Percentiles rank a stretch among this genome's conserved stretches.
Conservation (phyloP, 768 basidiomycete genomes). For the Harrya chromipes region DNA sequence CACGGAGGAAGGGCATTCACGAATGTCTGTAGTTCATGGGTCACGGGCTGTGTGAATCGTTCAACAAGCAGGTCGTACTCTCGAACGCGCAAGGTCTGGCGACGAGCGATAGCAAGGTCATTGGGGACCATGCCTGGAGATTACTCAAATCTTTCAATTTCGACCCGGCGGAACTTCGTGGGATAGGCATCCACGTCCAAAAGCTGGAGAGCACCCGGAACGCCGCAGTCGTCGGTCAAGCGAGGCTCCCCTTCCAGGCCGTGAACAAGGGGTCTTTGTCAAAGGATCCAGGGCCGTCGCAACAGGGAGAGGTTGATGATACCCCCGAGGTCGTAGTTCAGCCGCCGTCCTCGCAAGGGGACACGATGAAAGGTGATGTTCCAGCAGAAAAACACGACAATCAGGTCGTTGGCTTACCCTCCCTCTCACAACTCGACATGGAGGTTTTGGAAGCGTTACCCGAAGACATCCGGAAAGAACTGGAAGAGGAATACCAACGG, state of each 20-base stretch:
- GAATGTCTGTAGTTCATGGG: constrained; percentile 69
- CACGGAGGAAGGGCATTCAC: background rate
- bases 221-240: constrained; percentile 49
- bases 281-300: background rate
- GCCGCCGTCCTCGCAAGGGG: constrained; percentile 35
- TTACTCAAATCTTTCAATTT: constrained; percentile 71
- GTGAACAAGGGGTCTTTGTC: constrained; percentile 3
- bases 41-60: constrained; percentile 81
- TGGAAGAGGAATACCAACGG: constrained; percentile 63
- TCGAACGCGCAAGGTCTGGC: constrained; percentile 58
- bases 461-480: constrained; percentile 61
- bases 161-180: constrained; percentile 84
- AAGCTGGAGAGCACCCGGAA: constrained; percentile 64
- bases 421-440: constrained; percentile 74
- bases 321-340: constrained; percentile 26
- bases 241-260: constrained; percentile 54
- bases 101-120: constrained; percentile 67
- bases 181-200: constrained; percentile 87
- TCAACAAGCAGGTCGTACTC: constrained; percentile 70
- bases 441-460: constrained; percentile 71
- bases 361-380: constrained; percentile 7
- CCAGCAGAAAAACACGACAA: constrained; percentile 10
- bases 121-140: constrained; percentile 76
- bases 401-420: constrained; percentile 49
- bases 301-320: background rate